Evolutionary conservation across 2,329 filamentous ascomycete species (phyloP), one percentile per base, ranked within the genome.

Genomic region (Xylaria digitata): DNA sequence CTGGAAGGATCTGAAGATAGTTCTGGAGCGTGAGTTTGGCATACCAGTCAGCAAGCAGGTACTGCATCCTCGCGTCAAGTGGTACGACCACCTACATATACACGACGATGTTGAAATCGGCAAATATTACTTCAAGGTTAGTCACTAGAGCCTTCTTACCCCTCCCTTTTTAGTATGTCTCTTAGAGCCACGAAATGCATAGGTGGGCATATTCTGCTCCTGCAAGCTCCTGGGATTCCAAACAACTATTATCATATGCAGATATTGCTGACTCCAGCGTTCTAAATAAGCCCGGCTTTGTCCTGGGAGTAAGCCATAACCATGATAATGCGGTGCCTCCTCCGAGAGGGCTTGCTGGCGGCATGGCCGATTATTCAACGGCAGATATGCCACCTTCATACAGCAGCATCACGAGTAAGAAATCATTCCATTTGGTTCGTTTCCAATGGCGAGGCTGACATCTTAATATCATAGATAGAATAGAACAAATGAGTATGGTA

Each of bases 1-100:
- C 21, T 43, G 57, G 46, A 17, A 45, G 21, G 37, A 61, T 17
- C 8, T 53, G 23, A 61, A 61, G 34, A 8, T 1, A 26, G 46
- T 11, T 2, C n/a, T 61, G 34, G 6, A n/a, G 17, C 4, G 0
- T 15, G 34, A 43, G 34, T 42, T 59, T 26, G 56, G 7, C 13
- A 42, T 42, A 26, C 32, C 45, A 26, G 32, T 42, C 9, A 2
- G 40, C 32, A 3, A 50, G 32, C 43, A 50, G 45, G 19, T 49
- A 1, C 19, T 59, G 3, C 40, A 21, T 32, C 56, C 56, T 26
- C 7, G 13, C 7, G 46, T 49, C 17, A 15, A n/a, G 30, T 46
- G 58, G 43, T 19, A 55, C 21, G 17, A 48, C 17, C 42, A 11
- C 43, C 1, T 42, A 2, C 52, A 43, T 2, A 56, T 56, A 13